Evolutionary conservation across 1,284 basidiomycete species (phyloP), one percentile per base, ranked within the genome.

Genomic region (Cryptococcus deneoformans): DNA sequence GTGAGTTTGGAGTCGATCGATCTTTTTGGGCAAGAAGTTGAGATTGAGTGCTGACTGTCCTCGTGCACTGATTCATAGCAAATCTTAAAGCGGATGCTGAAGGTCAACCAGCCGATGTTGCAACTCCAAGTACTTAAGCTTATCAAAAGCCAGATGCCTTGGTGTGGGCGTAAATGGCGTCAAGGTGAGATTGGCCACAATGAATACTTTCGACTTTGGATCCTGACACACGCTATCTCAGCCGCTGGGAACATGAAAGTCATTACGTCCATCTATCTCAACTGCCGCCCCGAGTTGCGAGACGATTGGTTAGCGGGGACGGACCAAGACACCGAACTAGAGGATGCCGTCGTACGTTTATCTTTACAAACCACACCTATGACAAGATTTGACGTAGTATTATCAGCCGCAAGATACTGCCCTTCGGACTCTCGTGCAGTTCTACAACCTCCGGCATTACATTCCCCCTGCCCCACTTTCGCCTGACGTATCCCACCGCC

Each of bases 71-170:
- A 16, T 39, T 35, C 51, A 46, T n/a, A 94, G 92, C 90, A 91
- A 57, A 92, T 97, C 43, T 81, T 99, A 66, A 99, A 99, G 79
- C 85, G 96, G 34, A 89, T 96, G 60, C 81, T 99, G 60, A 87
- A 90, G 75, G 92, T 99, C 14, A 88, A 90, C 65, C 96, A 99
- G 69, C 90, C 92, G 6, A 85, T 94, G 82, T 79, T 99, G 63
- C 95, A 99, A 75, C 82, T 97, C 34, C 93, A 98, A 78, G 87
- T 95, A n/a, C 82, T 99, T 65, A 99, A 99, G 79, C 82, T 99
- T 58, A 92, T 99, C 81, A 99, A 99, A 82, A 94, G 91, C 65
- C 96, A 99, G 83, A 93, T 99, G 29, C 96, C 96, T 0, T 98
- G 93, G 75, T 97, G 92, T 72, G 96, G 96, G 11, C 84, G 95